phyloP scores from a whole-genome alignment of 2,329 filamentous ascomycete species.

The Trichophyton benhamiae region DNA sequence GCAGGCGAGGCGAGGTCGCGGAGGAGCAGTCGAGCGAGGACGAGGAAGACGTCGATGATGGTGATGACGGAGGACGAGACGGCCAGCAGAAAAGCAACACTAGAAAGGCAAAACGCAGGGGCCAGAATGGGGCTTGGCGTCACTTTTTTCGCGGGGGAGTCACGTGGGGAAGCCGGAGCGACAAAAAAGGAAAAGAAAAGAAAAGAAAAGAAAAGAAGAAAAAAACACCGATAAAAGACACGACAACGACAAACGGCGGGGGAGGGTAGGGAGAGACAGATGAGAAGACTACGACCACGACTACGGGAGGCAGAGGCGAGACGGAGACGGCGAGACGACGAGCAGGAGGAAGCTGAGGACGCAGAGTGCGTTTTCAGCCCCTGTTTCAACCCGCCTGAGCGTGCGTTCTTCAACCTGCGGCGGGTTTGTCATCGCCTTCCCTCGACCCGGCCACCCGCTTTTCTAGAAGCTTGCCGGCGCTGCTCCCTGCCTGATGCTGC shows the following conservation, averaged over 20 bases:
- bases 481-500: background rate
- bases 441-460: slow-evolving; percentile 2
- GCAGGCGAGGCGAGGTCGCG: background rate
- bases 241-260: too few relatives aligned
- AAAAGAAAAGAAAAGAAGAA: too few relatives aligned
- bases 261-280: too few relatives aligned
- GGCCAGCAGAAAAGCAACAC: background rate
- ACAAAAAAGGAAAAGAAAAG: too few relatives aligned
- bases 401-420: background rate
- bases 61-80: background rate
- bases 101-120: background rate
- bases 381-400: background rate
- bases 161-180: too few relatives aligned
- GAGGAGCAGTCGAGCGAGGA: background rate
- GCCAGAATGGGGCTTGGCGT: background rate
- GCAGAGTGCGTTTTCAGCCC: background rate
- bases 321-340: background rate
- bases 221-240: too few relatives aligned
- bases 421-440: slow-evolving; percentile 2
- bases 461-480: background rate
- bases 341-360: background rate
- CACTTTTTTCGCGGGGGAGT: background rate
- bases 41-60: background rate
- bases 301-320: background rate
- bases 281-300: too few relatives aligned